phyloP scores from a whole-genome alignment of 805 yeast genomes.

The Pichia nanzhaoensis region DNA sequence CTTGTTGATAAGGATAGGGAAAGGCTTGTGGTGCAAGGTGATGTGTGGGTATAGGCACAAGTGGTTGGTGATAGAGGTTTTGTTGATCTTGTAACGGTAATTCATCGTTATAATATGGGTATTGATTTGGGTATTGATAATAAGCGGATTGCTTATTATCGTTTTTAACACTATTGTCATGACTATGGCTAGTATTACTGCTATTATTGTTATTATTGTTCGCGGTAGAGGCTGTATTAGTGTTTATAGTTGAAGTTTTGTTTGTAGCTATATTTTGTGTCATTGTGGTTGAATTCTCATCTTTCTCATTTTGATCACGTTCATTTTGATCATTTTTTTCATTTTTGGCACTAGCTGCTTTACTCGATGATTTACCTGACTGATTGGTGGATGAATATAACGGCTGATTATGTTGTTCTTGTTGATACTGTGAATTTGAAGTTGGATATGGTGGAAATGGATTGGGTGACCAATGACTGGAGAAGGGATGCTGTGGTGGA shows the following conservation, averaged over 20 bases:
- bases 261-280: not conserved
- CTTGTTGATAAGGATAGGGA: no score
- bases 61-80: no score
- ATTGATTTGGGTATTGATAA: not conserved
- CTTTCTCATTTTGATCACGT: no score
- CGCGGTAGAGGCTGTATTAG: not conserved
- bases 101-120: not conserved
- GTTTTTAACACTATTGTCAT: not conserved
- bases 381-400: not conserved
- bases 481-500: constrained; percentile 11
- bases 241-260: not conserved
- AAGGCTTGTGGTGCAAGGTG: no score
- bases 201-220: not conserved
- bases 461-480: not conserved
- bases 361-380: not conserved
- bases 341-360: no score
- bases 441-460: no score
- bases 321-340: no score
- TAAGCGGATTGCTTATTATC: not conserved
- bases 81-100: not conserved
- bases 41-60: no score
- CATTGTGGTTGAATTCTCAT: no score
- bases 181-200: not conserved
- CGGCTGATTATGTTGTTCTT: no score
- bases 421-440: not conserved